Evolutionary conservation across 352 stramenopile species (phyloP).

Genomic region (Phytophthora pseudosyringae): DNA sequence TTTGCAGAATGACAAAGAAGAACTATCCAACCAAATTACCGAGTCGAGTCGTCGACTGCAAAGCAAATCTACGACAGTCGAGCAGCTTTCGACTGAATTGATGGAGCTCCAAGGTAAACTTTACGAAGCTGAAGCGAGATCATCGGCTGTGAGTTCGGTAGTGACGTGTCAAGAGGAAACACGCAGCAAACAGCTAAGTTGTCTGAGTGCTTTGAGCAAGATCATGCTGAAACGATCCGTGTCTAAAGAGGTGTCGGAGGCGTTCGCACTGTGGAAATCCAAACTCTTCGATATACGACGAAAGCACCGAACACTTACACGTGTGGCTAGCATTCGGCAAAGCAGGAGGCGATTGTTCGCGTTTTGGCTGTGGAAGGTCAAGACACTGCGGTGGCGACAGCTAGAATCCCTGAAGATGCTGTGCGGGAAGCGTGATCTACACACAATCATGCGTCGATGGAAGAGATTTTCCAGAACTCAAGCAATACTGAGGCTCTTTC

Average conservation of each 20-base stretch:
- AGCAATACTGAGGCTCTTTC: slow-evolving; percentile 27
- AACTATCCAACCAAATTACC: slow-evolving; percentile 15
- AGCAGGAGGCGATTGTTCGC: slow-evolving; percentile 19
- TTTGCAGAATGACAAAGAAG: slow-evolving; percentile 13
- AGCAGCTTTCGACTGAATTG: slow-evolving; percentile 28
- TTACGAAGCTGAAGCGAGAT: slow-evolving; percentile 15
- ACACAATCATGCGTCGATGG: slow-evolving; percentile 21
- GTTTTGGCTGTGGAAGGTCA: slow-evolving; percentile 43
- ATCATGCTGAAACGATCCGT: slow-evolving; percentile 26
- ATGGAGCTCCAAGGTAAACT: slow-evolving; percentile 26
- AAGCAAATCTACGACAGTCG: slow-evolving; percentile 13
- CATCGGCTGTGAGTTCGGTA: slow-evolving; percentile 5
- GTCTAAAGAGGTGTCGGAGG: slow-evolving; percentile 16
- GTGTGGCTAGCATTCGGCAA: slow-evolving; percentile 20
- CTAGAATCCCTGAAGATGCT: slow-evolving; percentile 20
- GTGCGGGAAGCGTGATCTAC: slow-evolving; percentile 9
- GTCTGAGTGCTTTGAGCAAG: slow-evolving; percentile 13
- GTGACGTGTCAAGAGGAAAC: neutral
- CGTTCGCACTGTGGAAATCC: slow-evolving; percentile 40
- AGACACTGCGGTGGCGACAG: slow-evolving; percentile 15
- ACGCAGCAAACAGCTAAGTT: slow-evolving; percentile 8
- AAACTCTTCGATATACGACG: neutral
- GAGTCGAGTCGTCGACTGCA: slow-evolving; percentile 15
- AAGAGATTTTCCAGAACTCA: slow-evolving; percentile 17
- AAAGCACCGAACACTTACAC: slow-evolving; percentile 14